Base-by-base conservation (phyloP, 2,329 filamentous ascomycete species). In the Hypoxylon sp. region DNA sequence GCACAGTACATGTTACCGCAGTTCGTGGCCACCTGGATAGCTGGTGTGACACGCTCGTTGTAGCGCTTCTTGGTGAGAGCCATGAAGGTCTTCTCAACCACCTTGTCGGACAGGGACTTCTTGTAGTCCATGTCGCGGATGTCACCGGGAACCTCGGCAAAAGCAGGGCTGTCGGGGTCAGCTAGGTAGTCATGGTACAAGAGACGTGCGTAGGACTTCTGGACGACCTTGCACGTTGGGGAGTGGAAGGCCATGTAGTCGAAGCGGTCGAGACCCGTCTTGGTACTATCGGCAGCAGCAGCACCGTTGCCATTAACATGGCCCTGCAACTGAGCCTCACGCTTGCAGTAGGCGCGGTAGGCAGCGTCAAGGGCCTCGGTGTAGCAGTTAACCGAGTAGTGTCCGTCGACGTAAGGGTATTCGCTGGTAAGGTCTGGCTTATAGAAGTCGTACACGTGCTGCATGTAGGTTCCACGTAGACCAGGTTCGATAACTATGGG, bases 371-470 rank as follows among this genome's bases (percentile, higher is more conserved):
- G 89, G 55, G 92, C 92, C 84, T 92, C 88, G 71, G 86, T 92
- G 83, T 95, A 95, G 87, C 92, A 95, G 81, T 85, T 91, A 79
- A 94, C 81, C 53, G 92, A 95, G 86, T 90, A 94, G 81, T 94
- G 92, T 68, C 92, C 92, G 76, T 95, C 92, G 65, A 95, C 92
- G 77, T 93, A 90, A 71, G 92, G 92, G 84, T 95, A 95, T 83
- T 95, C 92, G 87, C 91, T 93, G 77, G 92, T 92, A 73, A 95
- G 85, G 81, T 95, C 92, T 76, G 92, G 92, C 89, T 95, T 95
- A 89, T 93, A 95, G 81, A 95, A 95, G 81, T 95, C 92, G 82
- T 95, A 96, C 75, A 90, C 91, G 83, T 95, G 92, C 80, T 90
- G 86, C 89, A 94, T 91, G 85, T 93, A 93, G 75, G 86, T 90